Conservation (phyloP, 305 asterid species). For the Fraxinus angustifolia region DNA sequence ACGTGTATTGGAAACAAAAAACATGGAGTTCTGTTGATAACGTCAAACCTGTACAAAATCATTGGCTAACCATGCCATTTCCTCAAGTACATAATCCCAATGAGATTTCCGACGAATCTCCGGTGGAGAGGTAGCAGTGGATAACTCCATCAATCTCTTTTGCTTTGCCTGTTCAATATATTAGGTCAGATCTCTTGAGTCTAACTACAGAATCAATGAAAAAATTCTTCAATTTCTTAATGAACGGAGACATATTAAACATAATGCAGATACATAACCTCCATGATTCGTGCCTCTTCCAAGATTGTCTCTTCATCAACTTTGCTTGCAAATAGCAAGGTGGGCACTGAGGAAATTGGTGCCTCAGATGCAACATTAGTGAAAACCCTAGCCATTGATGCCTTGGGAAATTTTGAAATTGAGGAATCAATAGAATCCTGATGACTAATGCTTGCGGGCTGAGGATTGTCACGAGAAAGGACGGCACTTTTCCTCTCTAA, state of each 20-base stretch:
- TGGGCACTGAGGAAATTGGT: conserved; percentile 33
- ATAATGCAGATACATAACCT: conserved; percentile 49
- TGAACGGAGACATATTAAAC: conserved; percentile 18
- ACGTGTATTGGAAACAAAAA: conserved; percentile 15
- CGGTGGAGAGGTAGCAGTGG: conserved; percentile 36
- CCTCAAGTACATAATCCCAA: conserved; percentile 93
- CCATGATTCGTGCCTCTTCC: conserved; percentile 83
- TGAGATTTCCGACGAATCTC: conserved; percentile 53
- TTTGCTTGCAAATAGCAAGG: conserved; percentile 33
- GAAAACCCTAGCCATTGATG: conserved; percentile 27
- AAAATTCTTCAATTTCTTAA: conserved; percentile 19
- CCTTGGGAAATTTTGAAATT: conserved; percentile 33
- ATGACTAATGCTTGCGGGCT: conserved; percentile 23
- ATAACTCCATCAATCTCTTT: conserved; percentile 67
- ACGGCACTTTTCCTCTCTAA: conserved; percentile 28
- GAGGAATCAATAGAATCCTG: conserved; percentile 37
- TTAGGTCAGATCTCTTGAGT: conserved; percentile 38
- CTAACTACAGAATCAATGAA: conserved; percentile 23
- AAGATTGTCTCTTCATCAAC: conserved; percentile 78
- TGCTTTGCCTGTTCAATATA: conserved; percentile 74
- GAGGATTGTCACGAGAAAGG: conserved; percentile 28
- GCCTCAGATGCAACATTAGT: conserved; percentile 34
- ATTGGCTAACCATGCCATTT: conserved; percentile 98
- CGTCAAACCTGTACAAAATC: conserved; percentile 90
- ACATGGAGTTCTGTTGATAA: neutral